Evolutionary conservation across 768 basidiomycete species (phyloP).

Genomic region (Leccinum subtestaceum): DNA sequence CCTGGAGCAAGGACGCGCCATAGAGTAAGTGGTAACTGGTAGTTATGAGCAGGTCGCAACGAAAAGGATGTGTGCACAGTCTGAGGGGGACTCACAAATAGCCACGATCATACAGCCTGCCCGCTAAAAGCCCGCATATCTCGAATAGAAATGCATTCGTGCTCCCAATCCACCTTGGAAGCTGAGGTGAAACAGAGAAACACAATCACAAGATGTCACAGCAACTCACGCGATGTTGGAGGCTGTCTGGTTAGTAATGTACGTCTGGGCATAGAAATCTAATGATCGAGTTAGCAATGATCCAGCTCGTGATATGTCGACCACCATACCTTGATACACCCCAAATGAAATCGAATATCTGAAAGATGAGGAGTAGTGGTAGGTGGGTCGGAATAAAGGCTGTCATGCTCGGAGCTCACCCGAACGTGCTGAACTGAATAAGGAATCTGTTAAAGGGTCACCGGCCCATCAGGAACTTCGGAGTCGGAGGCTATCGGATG

Average conservation of each 20-base stretch:
- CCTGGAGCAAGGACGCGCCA: slow-evolving; percentile 28
- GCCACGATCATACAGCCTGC: slow-evolving; percentile 50
- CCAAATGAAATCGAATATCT: slow-evolving; percentile 41
- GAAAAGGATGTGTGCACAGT: not conserved
- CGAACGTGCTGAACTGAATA: slow-evolving; percentile 39
- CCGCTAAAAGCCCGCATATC: slow-evolving; percentile 43
- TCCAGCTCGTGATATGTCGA: not conserved
- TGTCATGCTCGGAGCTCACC: slow-evolving; percentile 20
- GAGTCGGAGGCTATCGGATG: not conserved
- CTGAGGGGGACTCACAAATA: slow-evolving; percentile 40
- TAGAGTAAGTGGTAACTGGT: slow-evolving; percentile 26
- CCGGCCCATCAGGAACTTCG: not conserved
- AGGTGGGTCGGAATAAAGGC: not conserved
- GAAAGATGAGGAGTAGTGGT: not conserved
- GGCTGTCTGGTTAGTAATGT: slow-evolving; percentile 35
- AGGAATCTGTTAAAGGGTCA: slow-evolving; percentile 30
- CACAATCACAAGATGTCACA: not conserved
- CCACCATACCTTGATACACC: slow-evolving; percentile 39
- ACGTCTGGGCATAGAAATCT: slow-evolving; percentile 41
- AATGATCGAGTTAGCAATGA: not conserved
- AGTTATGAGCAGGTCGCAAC: slow-evolving; percentile 7
- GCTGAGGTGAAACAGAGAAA: not conserved
- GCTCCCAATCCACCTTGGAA: slow-evolving; percentile 45
- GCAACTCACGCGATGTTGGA: slow-evolving; percentile 40
- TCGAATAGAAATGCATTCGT: slow-evolving; percentile 47